These are phyloP conservation scores for Canariomyces notabilis DNA, from an alignment of 2,329 filamentous ascomycete genomes.

Conservation along the genomic window DNA sequence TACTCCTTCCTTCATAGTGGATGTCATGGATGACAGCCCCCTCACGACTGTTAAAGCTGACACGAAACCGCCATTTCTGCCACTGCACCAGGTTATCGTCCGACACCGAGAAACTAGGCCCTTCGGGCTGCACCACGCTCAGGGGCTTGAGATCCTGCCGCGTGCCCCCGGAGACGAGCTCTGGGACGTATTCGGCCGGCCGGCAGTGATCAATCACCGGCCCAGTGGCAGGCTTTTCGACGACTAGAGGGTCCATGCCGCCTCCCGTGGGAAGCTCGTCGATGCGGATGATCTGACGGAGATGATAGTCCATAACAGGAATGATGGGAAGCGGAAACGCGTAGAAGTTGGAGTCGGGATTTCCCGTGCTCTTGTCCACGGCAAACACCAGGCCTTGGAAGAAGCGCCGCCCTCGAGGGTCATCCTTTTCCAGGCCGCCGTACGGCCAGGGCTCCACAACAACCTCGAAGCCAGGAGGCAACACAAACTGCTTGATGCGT, in stretches of 20 bases:
- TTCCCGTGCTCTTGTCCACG: too few species aligned
- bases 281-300: conserved; percentile 46
- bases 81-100: conserved; percentile 49
- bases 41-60: conserved; percentile 66
- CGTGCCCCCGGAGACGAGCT: too few species aligned
- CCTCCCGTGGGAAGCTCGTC: conserved; percentile 42
- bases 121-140: conserved; percentile 59
- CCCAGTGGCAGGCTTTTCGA: too few species aligned
- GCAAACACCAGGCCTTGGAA: too few species aligned
- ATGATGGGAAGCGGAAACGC: conserved; percentile 52
- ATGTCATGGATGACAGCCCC: conserved; percentile 67
- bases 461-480: conserved; percentile 41
- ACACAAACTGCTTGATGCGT: conserved; percentile 37
- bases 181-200: too few species aligned
- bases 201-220: too few species aligned
- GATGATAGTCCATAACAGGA: conserved; percentile 45
- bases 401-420: too few species aligned
- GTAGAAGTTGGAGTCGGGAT: conserved; percentile 51
- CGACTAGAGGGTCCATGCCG: too few species aligned
- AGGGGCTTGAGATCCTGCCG: conserved; percentile 60
- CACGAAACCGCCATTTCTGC: conserved; percentile 66
- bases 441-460: conserved; percentile 53
- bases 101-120: conserved; percentile 58
- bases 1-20: conserved; percentile 58
- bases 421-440: conserved; percentile 44